Evolutionary conservation across 2,329 filamentous ascomycete genomes (phyloP), one percentile per base, ranked within the genome.

Genomic region (Epichloe scottii): DNA sequence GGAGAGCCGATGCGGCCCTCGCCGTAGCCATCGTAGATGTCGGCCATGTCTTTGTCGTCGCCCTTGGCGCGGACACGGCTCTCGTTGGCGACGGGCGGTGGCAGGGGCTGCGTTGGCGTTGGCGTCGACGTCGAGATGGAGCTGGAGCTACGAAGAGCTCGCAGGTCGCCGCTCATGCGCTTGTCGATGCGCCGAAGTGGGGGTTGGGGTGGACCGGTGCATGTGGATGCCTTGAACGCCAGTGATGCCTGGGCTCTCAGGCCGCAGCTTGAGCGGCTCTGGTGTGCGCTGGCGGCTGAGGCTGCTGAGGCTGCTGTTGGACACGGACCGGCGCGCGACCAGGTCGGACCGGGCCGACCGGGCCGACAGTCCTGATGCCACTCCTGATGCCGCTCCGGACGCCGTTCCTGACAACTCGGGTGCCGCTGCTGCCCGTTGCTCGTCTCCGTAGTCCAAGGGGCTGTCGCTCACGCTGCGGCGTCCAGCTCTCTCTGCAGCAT

Each of bases 1-100:
- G 91, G 89, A 66, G 89, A 95, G 65, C 84, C 84, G 65, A 86
- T 79, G 64, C 79, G 87, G 69, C 87, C 88, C 72, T 95, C 89
- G 71, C 91, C 91, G 74, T 82, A 90, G 71, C 89, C 91, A 79
- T 95, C 89, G 74, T 87, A 95, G 72, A 95, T 84, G 76, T 95
- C 88, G 68, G 87, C 78, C 88, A 95, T 95, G 71, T 84, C 85
- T 74, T 82, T 85, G 33, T 53, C 51, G 21, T 46, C 46, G 50
- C 40, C 49, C 45, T 46, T 43, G 65, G 84, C 73, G 67, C 87
- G 87, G 71, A 81, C 83, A 72, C 89, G 89, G 73, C 87, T 86
- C 77, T 89, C 88, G 73, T 91, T 89, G 69, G 84, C 86, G 70
- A 89, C 77, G 62, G 88, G 87, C 65, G 84, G 85, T 58, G 64